A percentile compares a stretch with the other conserved stretches of the same genome.
Conservation (phyloP, 768 basidiomycete genomes). For the Termitomyces sp. region DNA sequence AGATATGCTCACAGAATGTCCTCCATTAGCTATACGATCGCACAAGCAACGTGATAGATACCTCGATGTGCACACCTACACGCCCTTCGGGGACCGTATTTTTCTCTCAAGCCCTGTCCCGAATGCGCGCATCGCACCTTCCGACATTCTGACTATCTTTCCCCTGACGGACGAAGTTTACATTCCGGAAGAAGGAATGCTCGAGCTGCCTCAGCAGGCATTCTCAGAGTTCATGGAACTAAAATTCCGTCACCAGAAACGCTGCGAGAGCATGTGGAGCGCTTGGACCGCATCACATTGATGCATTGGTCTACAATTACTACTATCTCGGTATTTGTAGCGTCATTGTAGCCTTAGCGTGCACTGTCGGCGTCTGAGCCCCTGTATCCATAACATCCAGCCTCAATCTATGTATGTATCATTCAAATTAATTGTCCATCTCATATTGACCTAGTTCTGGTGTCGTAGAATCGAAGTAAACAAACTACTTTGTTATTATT, state of each 20-base stretch:
- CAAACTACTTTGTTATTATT: too few relatives aligned
- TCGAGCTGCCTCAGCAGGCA: conserved; percentile 57
- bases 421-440: not conserved
- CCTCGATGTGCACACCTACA: conserved; percentile 61
- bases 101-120: conserved; percentile 60
- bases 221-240: conserved; percentile 54
- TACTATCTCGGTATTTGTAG: too few relatives aligned
- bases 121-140: conserved; percentile 53
- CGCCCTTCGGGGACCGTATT: conserved; percentile 57
- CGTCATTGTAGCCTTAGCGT: conserved; percentile 8
- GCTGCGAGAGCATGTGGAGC: conserved; percentile 56
- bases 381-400: conserved; percentile 8
- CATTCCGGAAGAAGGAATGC: conserved; percentile 40
- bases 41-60: conserved; percentile 51
- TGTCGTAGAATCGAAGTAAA: not conserved
- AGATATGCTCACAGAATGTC: not conserved
- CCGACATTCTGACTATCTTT: conserved; percentile 57
- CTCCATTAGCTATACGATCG: conserved; percentile 42
- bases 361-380: not conserved
- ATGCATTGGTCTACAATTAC: not conserved
- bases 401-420: not conserved
- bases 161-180: conserved; percentile 31
- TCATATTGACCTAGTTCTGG: not conserved
- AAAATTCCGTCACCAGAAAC: conserved; percentile 44
- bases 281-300: conserved; percentile 25